A percentile compares a stretch with the other conserved stretches of the same genome.
Evolutionary conservation across 495 filamentous ascomycete genomes (phyloP).

Genomic region (Neurospora sp.): DNA sequence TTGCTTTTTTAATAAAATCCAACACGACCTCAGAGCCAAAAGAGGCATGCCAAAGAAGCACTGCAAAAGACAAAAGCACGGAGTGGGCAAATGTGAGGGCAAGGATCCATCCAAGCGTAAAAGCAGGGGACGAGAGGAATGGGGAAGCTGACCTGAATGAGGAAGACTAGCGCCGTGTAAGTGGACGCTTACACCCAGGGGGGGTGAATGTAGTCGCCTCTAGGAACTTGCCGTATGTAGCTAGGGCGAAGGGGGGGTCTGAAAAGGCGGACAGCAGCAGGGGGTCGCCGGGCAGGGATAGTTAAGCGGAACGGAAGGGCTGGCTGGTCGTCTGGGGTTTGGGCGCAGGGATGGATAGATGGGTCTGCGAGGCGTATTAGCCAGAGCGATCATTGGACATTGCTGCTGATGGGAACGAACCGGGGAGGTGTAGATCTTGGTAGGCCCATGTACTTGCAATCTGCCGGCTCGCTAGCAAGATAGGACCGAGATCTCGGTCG

Average conservation of each 20-base stretch:
- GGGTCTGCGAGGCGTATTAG: slow-evolving; percentile 21
- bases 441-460: slow-evolving; percentile 9
- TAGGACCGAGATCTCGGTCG: slow-evolving; percentile 13
- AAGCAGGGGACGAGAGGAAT: not conserved
- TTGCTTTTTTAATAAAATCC: not conserved
- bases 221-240: not conserved
- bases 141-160: slow-evolving; percentile 7
- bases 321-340: slow-evolving; percentile 11
- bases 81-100: slow-evolving; percentile 3
- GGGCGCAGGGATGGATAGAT: slow-evolving; percentile 5
- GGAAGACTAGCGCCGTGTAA: slow-evolving; percentile 9
- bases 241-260: not conserved
- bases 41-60: slow-evolving; percentile 1
- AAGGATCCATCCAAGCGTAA: not conserved
- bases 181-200: slow-evolving; percentile 1
- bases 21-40: not conserved
- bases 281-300: not conserved
- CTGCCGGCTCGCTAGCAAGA: slow-evolving; percentile 14
- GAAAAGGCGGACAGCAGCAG: not conserved
- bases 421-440: slow-evolving; percentile 18
- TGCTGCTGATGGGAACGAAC: slow-evolving; percentile 7
- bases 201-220: not conserved
- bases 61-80: slow-evolving; percentile 9
- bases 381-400: slow-evolving; percentile 13
- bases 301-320: not conserved